Evolutionary conservation across 345 rosid species (phyloP), one percentile per base, ranked within the genome.

Genomic region (Brassica carinata): DNA sequence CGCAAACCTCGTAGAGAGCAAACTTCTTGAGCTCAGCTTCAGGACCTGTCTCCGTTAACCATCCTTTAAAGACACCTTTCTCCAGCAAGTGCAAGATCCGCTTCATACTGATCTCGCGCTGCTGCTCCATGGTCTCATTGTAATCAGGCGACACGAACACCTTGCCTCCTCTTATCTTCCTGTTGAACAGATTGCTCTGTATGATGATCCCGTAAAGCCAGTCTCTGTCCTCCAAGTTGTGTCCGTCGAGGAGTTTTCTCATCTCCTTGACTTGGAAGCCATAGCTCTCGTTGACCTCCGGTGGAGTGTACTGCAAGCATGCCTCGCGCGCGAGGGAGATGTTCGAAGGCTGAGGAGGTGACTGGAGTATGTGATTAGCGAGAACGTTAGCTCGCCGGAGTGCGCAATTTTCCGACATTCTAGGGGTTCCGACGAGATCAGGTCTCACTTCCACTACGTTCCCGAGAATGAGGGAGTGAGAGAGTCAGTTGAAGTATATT

Each of bases 121-220:
- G 99, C 71, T 91, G 94, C 86, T 91, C 98, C 98, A 87, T 95
- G 17, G 97, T 76, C 87, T 93, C 97, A 81, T 93, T 93, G 63
- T 83, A 93, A 75, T 91, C 96, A 2, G 98, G 92, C 51, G 79
- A 69, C 55, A 89, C 89, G 70, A 86, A 95, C 27, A 95, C 82
- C 82, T 82, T 87, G 58, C 64, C 63, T 18, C 91, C 99, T 43
- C 84, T 82, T 74, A 77, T 75, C 59, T 76, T 83, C 26, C 91
- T 91, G 77, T 90, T 91, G 80, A 95, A 95, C 75, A 91, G 64
- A 79, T 82, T 77, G 87, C 88, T 85, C 85, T 88, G 93, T 77
- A 68, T 74, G 77, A 95, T 88, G 4, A 93, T 67, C 48, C 90
- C 88, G 61, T 85, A 95, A 77, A 93, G 71, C 94, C 97, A 90